Conservation (phyloP, 225 moss, liverwort and hornwort species). For the Pleurozium schreberi region DNA sequence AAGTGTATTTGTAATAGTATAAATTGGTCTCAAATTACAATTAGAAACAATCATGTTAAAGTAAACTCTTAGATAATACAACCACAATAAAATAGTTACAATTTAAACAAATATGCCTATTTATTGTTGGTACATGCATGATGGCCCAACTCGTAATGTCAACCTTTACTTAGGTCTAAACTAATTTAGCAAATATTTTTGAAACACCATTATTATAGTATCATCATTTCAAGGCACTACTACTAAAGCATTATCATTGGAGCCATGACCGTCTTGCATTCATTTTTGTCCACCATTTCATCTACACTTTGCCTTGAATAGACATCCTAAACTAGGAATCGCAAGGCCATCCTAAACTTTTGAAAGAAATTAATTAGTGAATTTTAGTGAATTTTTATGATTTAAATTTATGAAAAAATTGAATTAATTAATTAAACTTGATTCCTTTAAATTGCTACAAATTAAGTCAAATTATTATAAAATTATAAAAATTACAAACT, state of each 20-base stretch:
- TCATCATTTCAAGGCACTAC: neutral
- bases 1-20: neutral
- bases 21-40: neutral
- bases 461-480: neutral
- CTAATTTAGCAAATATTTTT: neutral
- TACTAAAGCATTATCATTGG: rapidly evolving
- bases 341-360: rapidly evolving
- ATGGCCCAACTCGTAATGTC: rapidly evolving
- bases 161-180: rapidly evolving
- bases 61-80: no score
- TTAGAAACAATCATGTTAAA: no score
- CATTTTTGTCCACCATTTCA: neutral
- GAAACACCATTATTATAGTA: neutral
- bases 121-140: neutral
- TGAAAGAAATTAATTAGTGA: rapidly evolving
- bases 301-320: neutral
- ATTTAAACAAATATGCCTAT: neutral
- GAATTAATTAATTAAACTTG: rapidly evolving
- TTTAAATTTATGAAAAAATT: neutral
- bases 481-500: neutral
- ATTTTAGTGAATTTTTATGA: neutral
- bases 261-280: rapidly evolving
- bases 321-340: rapidly evolving
- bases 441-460: rapidly evolving
- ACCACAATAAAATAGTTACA: rapidly evolving